A percentile compares a stretch with the other conserved stretches of the same genome.
Evolutionary conservation across 2,329 filamentous ascomycete species (phyloP).

Genomic region (Ophiocordyceps polyrhachis-furcata): DNA sequence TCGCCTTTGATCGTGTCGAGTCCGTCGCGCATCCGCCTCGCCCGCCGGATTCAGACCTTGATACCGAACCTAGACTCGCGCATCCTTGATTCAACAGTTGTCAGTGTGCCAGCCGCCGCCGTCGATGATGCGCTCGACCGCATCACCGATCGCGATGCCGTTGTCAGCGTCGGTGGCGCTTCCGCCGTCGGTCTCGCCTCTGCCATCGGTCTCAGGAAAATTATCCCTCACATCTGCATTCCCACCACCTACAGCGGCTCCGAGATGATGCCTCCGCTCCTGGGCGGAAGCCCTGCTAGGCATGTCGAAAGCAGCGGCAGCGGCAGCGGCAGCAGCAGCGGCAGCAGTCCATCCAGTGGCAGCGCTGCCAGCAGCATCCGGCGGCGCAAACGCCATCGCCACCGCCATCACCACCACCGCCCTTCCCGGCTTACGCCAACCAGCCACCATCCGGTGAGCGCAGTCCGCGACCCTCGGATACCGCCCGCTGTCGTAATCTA

Average conservation of each 20-base stretch:
- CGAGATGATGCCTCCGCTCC: conserved; percentile 30
- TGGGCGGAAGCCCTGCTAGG: conserved; percentile 4
- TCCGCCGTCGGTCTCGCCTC: conserved; percentile 42
- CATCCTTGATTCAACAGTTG: conserved; percentile 15
- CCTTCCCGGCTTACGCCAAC: conserved; percentile 1
- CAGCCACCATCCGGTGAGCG: conserved; percentile 2
- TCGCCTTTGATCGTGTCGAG: conserved; percentile 19
- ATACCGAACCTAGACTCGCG: conserved; percentile 14
- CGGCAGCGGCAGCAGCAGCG: not conserved
- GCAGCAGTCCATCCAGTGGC: not conserved
- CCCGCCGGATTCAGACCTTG: conserved; percentile 13
- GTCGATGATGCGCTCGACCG: conserved; percentile 11
- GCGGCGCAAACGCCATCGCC: not conserved
- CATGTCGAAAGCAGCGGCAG: conserved; percentile 2
- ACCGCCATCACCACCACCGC: not conserved
- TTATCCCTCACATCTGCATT: conserved; percentile 37
- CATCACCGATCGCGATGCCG: conserved; percentile 27
- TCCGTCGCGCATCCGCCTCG: conserved; percentile 17
- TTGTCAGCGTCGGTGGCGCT: conserved; percentile 43
- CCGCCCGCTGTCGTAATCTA: conserved; percentile 18
- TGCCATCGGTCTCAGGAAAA: conserved; percentile 31
- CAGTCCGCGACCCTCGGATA: conserved; percentile 6
- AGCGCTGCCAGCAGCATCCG: not conserved
- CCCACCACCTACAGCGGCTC: conserved; percentile 41
- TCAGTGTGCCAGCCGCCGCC: conserved; percentile 10